Evolutionary conservation across 768 basidiomycete genomes (phyloP).

Genomic region (Tremella mesenterica): DNA sequence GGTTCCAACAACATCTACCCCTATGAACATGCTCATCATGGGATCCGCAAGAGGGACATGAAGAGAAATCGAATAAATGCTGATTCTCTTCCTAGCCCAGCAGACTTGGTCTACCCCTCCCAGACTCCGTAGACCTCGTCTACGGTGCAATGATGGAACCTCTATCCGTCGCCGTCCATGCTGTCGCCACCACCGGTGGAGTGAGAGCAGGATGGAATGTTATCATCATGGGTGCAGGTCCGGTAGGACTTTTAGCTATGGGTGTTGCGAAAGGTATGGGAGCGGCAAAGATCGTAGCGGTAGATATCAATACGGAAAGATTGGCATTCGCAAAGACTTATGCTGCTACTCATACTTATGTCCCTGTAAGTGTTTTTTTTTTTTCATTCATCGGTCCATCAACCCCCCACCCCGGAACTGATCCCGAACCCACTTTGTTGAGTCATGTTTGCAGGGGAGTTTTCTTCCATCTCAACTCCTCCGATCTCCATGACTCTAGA

Average conservation of each 20-base stretch:
- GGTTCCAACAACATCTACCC: background rate
- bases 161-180: slow-evolving; percentile 82
- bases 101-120: slow-evolving; percentile 63
- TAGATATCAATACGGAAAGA: slow-evolving; percentile 57
- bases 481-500: too few species aligned
- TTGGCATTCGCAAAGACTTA: slow-evolving; percentile 80
- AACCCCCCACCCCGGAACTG: too few species aligned
- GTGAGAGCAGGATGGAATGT: slow-evolving; percentile 68
- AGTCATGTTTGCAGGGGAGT: too few species aligned
- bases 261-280: slow-evolving; percentile 92
- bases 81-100: slow-evolving; percentile 48
- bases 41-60: too few species aligned
- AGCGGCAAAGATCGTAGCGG: slow-evolving; percentile 70
- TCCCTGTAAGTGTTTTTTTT: slow-evolving; percentile 40
- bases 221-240: slow-evolving; percentile 74
- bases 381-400: too few species aligned
- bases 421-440: too few species aligned
- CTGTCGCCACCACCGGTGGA: slow-evolving; percentile 65
- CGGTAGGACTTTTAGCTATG: slow-evolving; percentile 77
- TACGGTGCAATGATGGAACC: slow-evolving; percentile 99
- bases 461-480: too few species aligned
- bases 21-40: background rate
- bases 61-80: background rate
- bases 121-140: slow-evolving; percentile 74
- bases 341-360: slow-evolving; percentile 62